These are phyloP conservation scores for Candida awuae DNA, from an alignment of 805 yeast genomes.

Conservation along the genomic window DNA sequence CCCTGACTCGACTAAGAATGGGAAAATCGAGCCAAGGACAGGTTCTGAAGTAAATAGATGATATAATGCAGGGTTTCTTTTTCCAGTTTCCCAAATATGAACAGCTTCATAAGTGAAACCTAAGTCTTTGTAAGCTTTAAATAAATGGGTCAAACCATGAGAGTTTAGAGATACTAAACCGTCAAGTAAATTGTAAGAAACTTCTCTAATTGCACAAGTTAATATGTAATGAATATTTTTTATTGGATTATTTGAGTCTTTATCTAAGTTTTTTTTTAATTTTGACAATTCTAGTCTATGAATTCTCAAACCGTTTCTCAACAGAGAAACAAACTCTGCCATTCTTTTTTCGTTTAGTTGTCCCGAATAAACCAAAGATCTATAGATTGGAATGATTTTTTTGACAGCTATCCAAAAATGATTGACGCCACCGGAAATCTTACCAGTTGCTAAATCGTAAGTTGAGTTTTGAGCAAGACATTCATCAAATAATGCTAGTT, in stretches of 20 bases:
- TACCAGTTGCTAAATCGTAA: constrained; percentile 32
- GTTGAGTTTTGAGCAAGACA: constrained; percentile 32
- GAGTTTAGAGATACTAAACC: constrained; percentile 38
- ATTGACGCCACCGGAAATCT: constrained; percentile 32
- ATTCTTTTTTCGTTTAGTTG: constrained; percentile 40
- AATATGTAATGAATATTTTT: constrained; percentile 44
- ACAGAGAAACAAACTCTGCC: constrained; percentile 41
- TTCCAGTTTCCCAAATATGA: constrained; percentile 61
- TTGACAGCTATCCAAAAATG: constrained; percentile 47
- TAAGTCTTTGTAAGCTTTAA: constrained; percentile 53
- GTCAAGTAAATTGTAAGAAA: constrained; percentile 42
- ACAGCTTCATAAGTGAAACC: constrained; percentile 56
- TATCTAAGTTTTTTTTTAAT: constrained; percentile 51
- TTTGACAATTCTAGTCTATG: constrained; percentile 48
- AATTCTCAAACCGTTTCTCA: constrained; percentile 49
- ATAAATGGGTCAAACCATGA: constrained; percentile 49
- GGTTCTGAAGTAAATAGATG: constrained; percentile 49
- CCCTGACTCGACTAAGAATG: constrained; percentile 54
- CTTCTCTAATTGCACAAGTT: constrained; percentile 42
- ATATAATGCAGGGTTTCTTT: constrained; percentile 35
- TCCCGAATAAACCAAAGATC: constrained; percentile 38
- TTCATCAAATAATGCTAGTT: constrained; percentile 35
- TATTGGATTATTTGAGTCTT: constrained; percentile 48
- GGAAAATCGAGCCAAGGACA: constrained; percentile 62
- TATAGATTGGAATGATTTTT: constrained; percentile 43